These are phyloP conservation scores for Kazachstania taianensis DNA, from an alignment of 805 yeast species.

Conservation along the genomic window DNA sequence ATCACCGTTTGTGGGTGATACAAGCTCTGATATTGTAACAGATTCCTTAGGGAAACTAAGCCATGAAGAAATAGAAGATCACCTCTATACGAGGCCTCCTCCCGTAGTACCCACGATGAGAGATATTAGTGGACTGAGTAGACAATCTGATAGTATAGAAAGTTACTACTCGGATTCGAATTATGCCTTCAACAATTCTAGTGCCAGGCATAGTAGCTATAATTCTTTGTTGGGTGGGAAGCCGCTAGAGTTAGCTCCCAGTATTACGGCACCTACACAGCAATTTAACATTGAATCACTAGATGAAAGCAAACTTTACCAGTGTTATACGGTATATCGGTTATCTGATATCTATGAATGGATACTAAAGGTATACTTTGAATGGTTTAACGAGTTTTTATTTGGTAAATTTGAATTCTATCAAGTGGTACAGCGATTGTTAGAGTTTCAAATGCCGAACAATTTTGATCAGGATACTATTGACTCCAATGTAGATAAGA, in stretches of 20 bases:
- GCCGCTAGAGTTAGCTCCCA: slow-evolving; percentile 26
- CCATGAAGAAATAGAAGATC: neutral
- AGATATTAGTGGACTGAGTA: slow-evolving; percentile 17
- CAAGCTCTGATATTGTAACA: neutral
- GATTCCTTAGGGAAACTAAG: neutral
- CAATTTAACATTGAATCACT: slow-evolving; percentile 46
- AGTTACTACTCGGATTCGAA: slow-evolving; percentile 27
- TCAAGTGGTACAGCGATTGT: slow-evolving; percentile 40
- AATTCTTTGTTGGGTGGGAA: slow-evolving; percentile 26
- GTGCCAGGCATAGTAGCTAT: slow-evolving; percentile 25
- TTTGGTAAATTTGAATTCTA: slow-evolving; percentile 44
- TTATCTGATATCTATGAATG: slow-evolving; percentile 43
- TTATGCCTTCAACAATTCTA: slow-evolving; percentile 26
- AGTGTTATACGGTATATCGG: slow-evolving; percentile 38
- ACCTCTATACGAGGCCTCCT: slow-evolving; percentile 13
- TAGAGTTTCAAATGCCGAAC: slow-evolving; percentile 42
- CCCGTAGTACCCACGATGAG: slow-evolving; percentile 13
- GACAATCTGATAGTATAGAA: slow-evolving; percentile 23
- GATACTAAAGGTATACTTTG: slow-evolving; percentile 38
- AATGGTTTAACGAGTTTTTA: slow-evolving; percentile 43
- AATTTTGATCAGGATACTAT: slow-evolving; percentile 42
- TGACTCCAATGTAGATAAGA: slow-evolving; percentile 38
- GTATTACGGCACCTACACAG: slow-evolving; percentile 39
- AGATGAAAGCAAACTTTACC: slow-evolving; percentile 38
- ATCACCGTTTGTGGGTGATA: slow-evolving; percentile 10